Percentiles rank a stretch among this genome's conserved stretches.
These are phyloP conservation scores for Chytriomyces sp. DNA, from an alignment of 192 early-diverging fungal species.

Conservation along the genomic window DNA sequence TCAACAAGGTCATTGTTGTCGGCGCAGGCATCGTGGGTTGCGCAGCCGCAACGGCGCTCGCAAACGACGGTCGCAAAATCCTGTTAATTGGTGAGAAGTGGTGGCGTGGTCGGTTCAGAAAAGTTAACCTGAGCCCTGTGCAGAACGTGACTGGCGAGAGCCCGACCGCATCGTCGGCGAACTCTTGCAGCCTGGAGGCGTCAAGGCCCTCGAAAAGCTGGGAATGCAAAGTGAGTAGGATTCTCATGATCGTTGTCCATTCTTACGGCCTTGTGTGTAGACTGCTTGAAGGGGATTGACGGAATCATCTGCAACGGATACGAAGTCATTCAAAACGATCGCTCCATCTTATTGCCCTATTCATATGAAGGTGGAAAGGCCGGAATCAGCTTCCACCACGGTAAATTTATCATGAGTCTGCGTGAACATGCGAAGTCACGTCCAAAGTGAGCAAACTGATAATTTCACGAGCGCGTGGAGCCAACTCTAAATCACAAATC, in stretches of 20 bases:
- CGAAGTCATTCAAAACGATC: slow-evolving; percentile 69
- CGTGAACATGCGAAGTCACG: slow-evolving; percentile 62
- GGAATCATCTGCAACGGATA: slow-evolving; percentile 85
- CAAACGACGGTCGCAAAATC: slow-evolving; percentile 70
- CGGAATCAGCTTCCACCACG: slow-evolving; percentile 92
- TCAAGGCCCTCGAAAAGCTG: slow-evolving; percentile 74
- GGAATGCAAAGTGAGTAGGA: slow-evolving; percentile 57
- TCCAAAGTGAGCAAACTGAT: slow-evolving; percentile 60
- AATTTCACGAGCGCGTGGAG: not conserved
- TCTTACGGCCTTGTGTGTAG: slow-evolving; percentile 31
- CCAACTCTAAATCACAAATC: slow-evolving; percentile 22
- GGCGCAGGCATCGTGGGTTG: slow-evolving; percentile 94
- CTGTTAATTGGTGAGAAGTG: slow-evolving; percentile 54
- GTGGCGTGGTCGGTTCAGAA: not conserved
- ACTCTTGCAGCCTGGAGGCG: slow-evolving; percentile 92
- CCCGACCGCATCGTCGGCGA: slow-evolving; percentile 99
- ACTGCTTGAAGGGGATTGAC: slow-evolving; percentile 82
- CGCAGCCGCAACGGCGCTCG: slow-evolving; percentile 80
- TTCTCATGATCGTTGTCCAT: not conserved
- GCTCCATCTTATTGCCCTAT: slow-evolving; percentile 74
- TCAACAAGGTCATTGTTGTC: slow-evolving; percentile 73
- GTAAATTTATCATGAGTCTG: slow-evolving; percentile 86
- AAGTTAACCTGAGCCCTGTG: not conserved
- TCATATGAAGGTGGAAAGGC: slow-evolving; percentile 50
- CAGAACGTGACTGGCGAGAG: slow-evolving; percentile 87